These are phyloP conservation scores for Karstenula rhodostoma DNA, from an alignment of 2,329 filamentous ascomycete species.

Conservation along the genomic window DNA sequence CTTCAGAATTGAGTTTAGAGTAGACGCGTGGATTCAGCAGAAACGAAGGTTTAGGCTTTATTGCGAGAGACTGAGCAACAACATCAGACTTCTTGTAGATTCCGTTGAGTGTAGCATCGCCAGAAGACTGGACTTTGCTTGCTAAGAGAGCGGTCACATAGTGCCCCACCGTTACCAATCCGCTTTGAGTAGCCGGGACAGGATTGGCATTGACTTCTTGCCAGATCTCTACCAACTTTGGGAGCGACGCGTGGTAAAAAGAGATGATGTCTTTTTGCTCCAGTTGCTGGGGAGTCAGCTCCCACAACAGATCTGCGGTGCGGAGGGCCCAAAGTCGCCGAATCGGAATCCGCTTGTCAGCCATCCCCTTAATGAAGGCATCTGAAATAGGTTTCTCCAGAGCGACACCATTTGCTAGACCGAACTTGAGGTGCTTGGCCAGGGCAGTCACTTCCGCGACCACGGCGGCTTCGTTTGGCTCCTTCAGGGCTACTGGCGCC, in stretches of 20 bases:
- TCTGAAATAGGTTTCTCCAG: constrained; percentile 74
- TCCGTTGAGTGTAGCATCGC: constrained; percentile 63
- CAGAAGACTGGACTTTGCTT: constrained; percentile 62
- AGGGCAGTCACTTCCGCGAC: constrained; percentile 78
- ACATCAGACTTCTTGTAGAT: constrained; percentile 70
- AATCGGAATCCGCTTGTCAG: constrained; percentile 82
- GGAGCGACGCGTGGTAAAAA: constrained; percentile 60
- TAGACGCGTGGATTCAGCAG: constrained; percentile 86
- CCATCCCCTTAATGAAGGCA: constrained; percentile 79
- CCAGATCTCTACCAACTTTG: constrained; percentile 73
- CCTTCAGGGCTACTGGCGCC: constrained; percentile 75
- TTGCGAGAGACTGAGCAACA: constrained; percentile 69
- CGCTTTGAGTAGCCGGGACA: constrained; percentile 78
- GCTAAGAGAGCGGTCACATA: constrained; percentile 72
- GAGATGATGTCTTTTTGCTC: constrained; percentile 56
- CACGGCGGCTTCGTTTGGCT: constrained; percentile 86
- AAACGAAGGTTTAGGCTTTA: constrained; percentile 86
- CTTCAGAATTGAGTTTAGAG: constrained; percentile 75
- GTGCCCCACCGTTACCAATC: constrained; percentile 81
- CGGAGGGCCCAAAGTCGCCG: constrained; percentile 83
- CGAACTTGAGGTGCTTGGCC: constrained; percentile 68
- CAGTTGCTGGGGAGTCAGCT: constrained; percentile 58
- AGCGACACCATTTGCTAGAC: constrained; percentile 67
- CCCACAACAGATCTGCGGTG: constrained; percentile 74
- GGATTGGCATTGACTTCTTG: constrained; percentile 82